Conservation (phyloP, 306 rosid species). For the Fragaria nilgerrensis region DNA sequence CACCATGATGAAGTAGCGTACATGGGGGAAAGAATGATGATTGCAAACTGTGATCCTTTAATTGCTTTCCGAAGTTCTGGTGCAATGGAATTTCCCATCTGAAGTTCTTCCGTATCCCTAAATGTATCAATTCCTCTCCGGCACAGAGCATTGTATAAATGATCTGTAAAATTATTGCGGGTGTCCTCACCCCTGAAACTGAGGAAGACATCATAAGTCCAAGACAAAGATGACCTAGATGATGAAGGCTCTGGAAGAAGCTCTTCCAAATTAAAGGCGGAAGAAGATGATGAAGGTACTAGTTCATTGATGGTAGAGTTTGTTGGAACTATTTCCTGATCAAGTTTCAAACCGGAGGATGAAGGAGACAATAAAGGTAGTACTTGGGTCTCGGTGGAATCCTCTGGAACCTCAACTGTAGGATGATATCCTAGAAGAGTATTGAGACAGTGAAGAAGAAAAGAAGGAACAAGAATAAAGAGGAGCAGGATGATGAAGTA, state of each 20-base stretch:
- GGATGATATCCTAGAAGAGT: background rate
- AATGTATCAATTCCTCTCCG: background rate
- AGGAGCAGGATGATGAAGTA: background rate
- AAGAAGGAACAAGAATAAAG: background rate
- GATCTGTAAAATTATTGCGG: background rate
- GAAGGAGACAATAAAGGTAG: background rate
- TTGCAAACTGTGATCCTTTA: background rate
- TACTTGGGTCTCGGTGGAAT: background rate
- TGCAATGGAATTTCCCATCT: background rate
- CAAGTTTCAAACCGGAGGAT: no score
- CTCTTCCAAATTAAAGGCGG: no score
- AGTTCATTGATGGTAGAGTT: background rate
- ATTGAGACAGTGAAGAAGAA: background rate
- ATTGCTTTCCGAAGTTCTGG: background rate
- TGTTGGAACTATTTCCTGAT: no score
- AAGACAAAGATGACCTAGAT: no score
- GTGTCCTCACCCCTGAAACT: background rate
- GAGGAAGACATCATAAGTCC: background rate
- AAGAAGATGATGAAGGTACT: background rate
- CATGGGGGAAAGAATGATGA: background rate
- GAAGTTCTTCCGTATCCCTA: background rate
- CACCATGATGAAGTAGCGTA: background rate
- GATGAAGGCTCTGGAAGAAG: no score
- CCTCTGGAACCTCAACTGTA: background rate
- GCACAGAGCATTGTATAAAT: background rate